phyloP scores from a whole-genome alignment of 225 moss, liverwort and hornwort genomes.

The Thuidium tamariscinum region DNA sequence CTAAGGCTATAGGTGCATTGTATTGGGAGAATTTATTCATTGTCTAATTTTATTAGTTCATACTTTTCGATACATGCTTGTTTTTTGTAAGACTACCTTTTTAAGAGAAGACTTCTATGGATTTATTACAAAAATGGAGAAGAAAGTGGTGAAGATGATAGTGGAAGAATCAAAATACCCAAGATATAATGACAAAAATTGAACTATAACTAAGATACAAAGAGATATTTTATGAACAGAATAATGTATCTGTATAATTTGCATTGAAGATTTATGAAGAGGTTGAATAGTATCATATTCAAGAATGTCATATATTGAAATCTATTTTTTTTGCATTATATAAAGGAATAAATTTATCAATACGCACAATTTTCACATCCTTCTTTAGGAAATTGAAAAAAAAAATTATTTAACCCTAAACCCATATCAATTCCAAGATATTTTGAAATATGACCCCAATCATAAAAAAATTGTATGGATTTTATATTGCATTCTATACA shows the following conservation, averaged over 20 bases:
- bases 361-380: neutral
- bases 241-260: neutral
- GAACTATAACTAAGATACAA: neutral
- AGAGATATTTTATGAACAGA: neutral
- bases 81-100: neutral
- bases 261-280: neutral
- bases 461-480: too few relatives aligned
- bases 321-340: neutral
- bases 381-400: too few relatives aligned
- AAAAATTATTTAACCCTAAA: too few relatives aligned
- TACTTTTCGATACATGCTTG: neutral
- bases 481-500: too few relatives aligned
- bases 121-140: neutral
- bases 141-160: neutral
- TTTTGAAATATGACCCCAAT: too few relatives aligned
- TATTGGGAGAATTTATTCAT: neutral
- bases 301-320: neutral
- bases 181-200: neutral
- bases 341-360: neutral
- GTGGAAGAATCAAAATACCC: neutral
- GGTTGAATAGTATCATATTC: neutral
- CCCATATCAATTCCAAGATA: too few relatives aligned
- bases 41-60: accelerated
- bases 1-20: accelerated
- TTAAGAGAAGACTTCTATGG: neutral